These are phyloP conservation scores for Sarcodon sp. DNA, from an alignment of 768 basidiomycete genomes.

Conservation along the genomic window DNA sequence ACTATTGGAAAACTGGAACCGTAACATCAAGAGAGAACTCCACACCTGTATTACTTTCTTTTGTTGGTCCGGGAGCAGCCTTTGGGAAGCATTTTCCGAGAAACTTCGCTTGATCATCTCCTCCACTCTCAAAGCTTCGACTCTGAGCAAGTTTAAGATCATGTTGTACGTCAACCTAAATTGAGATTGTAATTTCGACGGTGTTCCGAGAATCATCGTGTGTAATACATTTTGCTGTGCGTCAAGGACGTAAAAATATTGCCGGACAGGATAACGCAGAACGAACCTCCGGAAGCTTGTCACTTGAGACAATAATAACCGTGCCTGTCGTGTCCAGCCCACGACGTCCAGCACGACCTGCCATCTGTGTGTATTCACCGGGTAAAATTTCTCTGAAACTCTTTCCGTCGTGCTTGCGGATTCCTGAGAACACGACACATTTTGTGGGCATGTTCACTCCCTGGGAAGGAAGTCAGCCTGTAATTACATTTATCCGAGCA, in stretches of 20 bases:
- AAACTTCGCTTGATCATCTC: constrained; percentile 99
- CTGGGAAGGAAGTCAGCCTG: constrained; percentile 24
- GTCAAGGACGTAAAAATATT: not conserved
- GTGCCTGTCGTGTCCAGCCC: constrained; percentile 93
- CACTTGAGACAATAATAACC: constrained; percentile 79
- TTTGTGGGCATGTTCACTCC: constrained; percentile 99
- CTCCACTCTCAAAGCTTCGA: constrained; percentile 91
- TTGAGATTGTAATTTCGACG: constrained; percentile 87
- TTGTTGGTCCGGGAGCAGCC: constrained; percentile 87
- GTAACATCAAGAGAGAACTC: constrained; percentile 6
- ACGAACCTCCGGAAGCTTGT: constrained; percentile 76
- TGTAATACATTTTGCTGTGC: constrained; percentile 57
- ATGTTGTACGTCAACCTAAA: constrained; percentile 98
- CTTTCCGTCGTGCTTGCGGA: constrained; percentile 90
- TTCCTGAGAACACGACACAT: constrained; percentile 92
- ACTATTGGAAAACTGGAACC: constrained; percentile 3
- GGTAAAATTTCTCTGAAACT: constrained; percentile 84
- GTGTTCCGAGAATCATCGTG: constrained; percentile 90
- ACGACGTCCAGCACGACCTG: constrained; percentile 92
- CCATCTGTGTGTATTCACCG: constrained; percentile 98
- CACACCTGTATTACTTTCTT: constrained; percentile 73
- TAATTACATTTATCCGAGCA: not conserved
- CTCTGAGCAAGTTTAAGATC: constrained; percentile 93
- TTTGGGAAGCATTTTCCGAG: constrained; percentile 94
- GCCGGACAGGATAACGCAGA: not conserved